These are phyloP conservation scores for Stagonosporopsis tanaceti DNA, from an alignment of 2,329 filamentous ascomycete species.

Conservation along the genomic window DNA sequence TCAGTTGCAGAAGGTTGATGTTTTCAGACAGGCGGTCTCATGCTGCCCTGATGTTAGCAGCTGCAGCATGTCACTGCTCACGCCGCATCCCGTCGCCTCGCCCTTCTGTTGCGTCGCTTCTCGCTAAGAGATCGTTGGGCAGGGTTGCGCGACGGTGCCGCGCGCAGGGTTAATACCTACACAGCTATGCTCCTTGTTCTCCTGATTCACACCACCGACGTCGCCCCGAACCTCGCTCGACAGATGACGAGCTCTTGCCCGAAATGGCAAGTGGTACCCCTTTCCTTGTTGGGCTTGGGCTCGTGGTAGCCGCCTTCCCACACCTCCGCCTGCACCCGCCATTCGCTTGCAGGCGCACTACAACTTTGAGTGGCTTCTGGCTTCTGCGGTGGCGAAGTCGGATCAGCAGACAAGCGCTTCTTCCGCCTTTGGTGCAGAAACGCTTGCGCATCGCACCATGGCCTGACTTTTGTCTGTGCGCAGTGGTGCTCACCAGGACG, in stretches of 20 bases:
- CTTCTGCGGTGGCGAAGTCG: slow-evolving; percentile 6
- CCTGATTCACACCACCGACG: slow-evolving; percentile 13
- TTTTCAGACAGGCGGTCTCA: background rate
- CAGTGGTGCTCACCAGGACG: background rate
- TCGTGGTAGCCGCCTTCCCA: slow-evolving; percentile 2
- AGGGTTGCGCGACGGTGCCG: slow-evolving; percentile 2
- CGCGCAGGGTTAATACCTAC: slow-evolving; percentile 3
- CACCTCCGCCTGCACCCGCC: slow-evolving; percentile 1
- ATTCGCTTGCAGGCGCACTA: slow-evolving; percentile 9
- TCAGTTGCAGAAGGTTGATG: background rate
- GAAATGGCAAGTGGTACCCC: slow-evolving; percentile 16
- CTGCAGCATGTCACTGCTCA: slow-evolving; percentile 2
- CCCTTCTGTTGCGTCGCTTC: background rate
- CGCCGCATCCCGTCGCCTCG: slow-evolving; percentile 13
- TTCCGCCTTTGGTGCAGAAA: background rate
- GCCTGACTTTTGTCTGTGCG: slow-evolving; percentile 15
- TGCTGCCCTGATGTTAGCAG: background rate
- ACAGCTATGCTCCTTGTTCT: background rate
- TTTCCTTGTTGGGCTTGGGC: slow-evolving; percentile 9
- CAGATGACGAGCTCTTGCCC: background rate
- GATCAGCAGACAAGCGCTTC: slow-evolving; percentile 12
- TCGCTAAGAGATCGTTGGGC: slow-evolving; percentile 9
- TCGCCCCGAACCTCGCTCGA: slow-evolving; percentile 6
- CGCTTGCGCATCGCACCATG: slow-evolving; percentile 11
- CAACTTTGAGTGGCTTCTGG: slow-evolving; percentile 4